Conservation (phyloP, 2,329 filamentous ascomycete genomes). For the Scolecobasidium constrictum region DNA sequence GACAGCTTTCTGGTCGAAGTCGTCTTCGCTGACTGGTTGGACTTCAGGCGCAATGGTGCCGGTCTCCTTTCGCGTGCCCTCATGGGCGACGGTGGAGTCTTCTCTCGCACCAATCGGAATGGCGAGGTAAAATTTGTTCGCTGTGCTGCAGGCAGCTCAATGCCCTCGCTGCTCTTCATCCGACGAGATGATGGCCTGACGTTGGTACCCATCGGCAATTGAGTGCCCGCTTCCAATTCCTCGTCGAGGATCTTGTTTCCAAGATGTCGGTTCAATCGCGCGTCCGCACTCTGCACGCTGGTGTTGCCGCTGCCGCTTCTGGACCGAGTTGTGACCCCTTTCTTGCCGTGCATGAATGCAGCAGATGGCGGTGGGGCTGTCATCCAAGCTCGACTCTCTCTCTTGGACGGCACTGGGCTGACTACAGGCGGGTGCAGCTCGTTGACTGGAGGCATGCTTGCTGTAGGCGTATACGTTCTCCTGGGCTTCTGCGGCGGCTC, state of each 20-base stretch:
- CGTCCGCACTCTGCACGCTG: slow-evolving; percentile 23
- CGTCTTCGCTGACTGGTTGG: neutral
- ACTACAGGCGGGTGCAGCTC: slow-evolving; percentile 79
- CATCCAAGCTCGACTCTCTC: slow-evolving; percentile 63
- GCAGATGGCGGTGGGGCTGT: slow-evolving; percentile 82
- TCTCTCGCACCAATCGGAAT: neutral
- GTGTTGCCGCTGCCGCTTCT: slow-evolving; percentile 14
- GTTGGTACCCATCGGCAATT: neutral
- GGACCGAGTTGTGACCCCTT: slow-evolving; percentile 34
- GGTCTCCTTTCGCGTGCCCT: neutral
- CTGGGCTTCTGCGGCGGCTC: neutral
- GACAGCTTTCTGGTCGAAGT: neutral
- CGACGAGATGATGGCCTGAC: neutral
- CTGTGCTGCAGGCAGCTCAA: neutral
- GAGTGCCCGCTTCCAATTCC: slow-evolving; percentile 12
- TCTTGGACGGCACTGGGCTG: slow-evolving; percentile 56
- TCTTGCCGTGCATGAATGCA: slow-evolving; percentile 82
- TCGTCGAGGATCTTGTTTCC: slow-evolving; percentile 26
- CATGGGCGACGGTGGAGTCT: neutral
- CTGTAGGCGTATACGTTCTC: neutral
- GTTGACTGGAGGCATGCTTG: slow-evolving; percentile 53
- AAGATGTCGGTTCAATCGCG: slow-evolving; percentile 26
- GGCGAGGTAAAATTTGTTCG: neutral
- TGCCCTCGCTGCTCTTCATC: neutral
- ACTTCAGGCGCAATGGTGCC: neutral